Evolutionary conservation across 352 stramenopile genomes (phyloP), one percentile per base, ranked within the genome.

Genomic region (Phytophthora sojae): DNA sequence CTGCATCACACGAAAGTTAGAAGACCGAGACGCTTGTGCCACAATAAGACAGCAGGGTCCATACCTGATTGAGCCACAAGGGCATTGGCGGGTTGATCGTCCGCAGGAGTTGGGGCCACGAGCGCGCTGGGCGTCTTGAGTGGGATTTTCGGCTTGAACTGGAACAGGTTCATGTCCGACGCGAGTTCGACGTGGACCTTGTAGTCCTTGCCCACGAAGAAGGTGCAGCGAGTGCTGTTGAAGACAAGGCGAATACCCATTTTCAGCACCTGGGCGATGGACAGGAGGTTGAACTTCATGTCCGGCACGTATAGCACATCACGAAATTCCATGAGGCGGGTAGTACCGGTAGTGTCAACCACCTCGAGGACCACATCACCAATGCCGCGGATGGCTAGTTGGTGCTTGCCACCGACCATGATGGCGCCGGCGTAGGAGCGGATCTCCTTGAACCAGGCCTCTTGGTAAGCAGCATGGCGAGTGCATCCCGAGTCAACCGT

Each of bases 401-500:
- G 14, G 14, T 67, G 2, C 1, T 68, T 68, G 6, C 62, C 56
- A 3, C 62, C 52, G 11, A 71, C 68, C 50, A 61, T 72, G 35
- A 66, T 72, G 2, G 44, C 0, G 15, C 53, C 57, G 2, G 35
- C 44, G 21, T 49, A 54, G 0, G 44, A 45, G 3, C 25, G 6
- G 15, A 69, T 64, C 8, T 64, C 32, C 9, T n/a, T 47, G 25
- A 76, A 72, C 63, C 62, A 76, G 2, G 17, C 17, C 12, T 57
- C 35, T 6, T 42, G 54, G 12, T 56, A 58, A 5, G 32, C 23
- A 11, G 39, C 32, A 25, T 59, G 52, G 26, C 30, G 51, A 19
- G 57, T 71, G 19, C 49, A 75, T 1, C 55, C 50, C 0, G 56
- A 68, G 44, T 76, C 69, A 11, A 65, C 61, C 4, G 58, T 71